Base-by-base conservation (phyloP, 2,329 filamentous ascomycete genomes). In the Epichloe amarillans region DNA sequence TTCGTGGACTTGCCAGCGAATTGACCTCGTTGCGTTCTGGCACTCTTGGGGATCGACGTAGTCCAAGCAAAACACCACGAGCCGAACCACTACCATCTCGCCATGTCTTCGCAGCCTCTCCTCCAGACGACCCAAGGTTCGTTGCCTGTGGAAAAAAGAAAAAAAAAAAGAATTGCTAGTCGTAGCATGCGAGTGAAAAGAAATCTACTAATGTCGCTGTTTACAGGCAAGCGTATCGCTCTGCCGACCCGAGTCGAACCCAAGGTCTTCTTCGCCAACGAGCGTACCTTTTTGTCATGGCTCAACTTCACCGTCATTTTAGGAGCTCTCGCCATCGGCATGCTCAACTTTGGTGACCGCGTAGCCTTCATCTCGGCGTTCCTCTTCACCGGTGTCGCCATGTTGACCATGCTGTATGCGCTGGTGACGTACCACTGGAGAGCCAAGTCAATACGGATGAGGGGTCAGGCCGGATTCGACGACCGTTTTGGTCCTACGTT, bases 241-340 rank as follows among this genome's bases (percentile, higher is more conserved):
- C 88, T 98, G 57, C 93, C 93, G 52, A 96, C 91, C 54, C 89
- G 93, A 60, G 91, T 98, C 70, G 93, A 98, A 71, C 93, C 93
- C 62, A 98, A 98, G 73, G 93, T 98, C 75, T 98, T 97, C 82
- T 98, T 98, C 77, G 93, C 93, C 72, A 98, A 98, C 77, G 93
- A 98, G 74, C 88, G 93, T 56, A 98, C 93, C 56, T 98, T 98
- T 69, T 83, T 98, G 64, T 95, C 89, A 70, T 98, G 93, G 93
- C 87, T 98, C 64, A 98, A 98, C 79, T 97, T 97, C 77, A 95
- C 90, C 68, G 90, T 98, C 64, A 91, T 98, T 70, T 86, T 98
- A 55, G 93, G 93, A 64, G 93, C 93, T 56, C 83, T 98, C 47
- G 91, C 93, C 58, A 88, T 98, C 60, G 93, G 93, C 60, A 89